phyloP scores from a whole-genome alignment of 129 eudicot genomes.

The Chrysanthemum seticuspe region DNA sequence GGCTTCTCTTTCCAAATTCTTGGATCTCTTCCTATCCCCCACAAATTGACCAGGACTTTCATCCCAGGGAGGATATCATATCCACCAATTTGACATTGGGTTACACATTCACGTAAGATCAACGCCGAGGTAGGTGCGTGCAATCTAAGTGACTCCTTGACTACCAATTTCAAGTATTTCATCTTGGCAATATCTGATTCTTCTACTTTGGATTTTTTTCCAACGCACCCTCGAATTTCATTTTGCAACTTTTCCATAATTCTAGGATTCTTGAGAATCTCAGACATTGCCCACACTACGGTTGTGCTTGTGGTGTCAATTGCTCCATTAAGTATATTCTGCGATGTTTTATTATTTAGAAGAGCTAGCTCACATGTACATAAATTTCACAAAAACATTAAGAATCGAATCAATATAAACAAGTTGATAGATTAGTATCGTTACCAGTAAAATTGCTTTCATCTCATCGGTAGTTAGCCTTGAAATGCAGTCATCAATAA shows the following conservation, averaged over 20 bases:
- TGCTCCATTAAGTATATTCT: too few relatives aligned
- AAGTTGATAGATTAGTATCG: too few relatives aligned
- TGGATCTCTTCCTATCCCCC: slow-evolving; percentile 29
- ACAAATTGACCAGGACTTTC: slow-evolving; percentile 9
- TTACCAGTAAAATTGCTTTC: too few relatives aligned
- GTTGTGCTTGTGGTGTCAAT: too few relatives aligned
- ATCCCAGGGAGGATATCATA: slow-evolving; percentile 14
- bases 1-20: slow-evolving; percentile 12
- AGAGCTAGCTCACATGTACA: too few relatives aligned
- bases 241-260: slow-evolving; percentile 21
- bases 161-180: slow-evolving; percentile 24
- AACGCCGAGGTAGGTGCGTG: slow-evolving; percentile 7
- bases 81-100: slow-evolving; percentile 12
- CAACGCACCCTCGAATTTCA: neutral
- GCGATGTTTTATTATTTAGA: too few relatives aligned
- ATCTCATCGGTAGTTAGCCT: too few relatives aligned
- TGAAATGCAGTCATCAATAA: too few relatives aligned
- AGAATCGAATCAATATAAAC: too few relatives aligned
- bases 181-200: slow-evolving; percentile 8
- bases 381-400: too few relatives aligned
- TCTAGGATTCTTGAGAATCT: neutral
- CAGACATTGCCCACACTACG: neutral
- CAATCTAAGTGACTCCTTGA: slow-evolving; percentile 22
- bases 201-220: neutral
- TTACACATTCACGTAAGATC: slow-evolving; percentile 15